Evolutionary conservation across 2,329 filamentous ascomycete species (phyloP), one percentile per base, ranked within the genome.

Genomic region (Ceratocystiopsis minuta): DNA sequence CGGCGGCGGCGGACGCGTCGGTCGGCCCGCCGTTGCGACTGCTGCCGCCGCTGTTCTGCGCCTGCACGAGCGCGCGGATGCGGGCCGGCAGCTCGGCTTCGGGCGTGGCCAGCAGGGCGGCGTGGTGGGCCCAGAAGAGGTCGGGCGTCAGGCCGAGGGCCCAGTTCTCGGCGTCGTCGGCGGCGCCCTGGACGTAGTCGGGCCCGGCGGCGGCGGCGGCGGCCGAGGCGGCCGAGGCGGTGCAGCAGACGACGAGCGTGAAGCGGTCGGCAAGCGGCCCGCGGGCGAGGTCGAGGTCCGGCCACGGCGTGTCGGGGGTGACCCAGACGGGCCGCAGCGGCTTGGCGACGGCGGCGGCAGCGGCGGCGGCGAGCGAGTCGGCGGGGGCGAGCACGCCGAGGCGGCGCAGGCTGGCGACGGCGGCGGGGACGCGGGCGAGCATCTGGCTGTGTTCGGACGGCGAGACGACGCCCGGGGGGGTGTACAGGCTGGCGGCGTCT

Each of bases 121-220:
- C 62, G 36, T 62, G 64, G 50, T 94, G 66, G 2, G 58, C 59
- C 90, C 90, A 98, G 60, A 94, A 98, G 0, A 88, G 48, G 0
- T 63, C 56, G 0, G 88, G 75, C 0, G 82, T 90, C 15, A 96
- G 68, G 0, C 84, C 85, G 41, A 72, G 63, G 1, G 86, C 80
- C 90, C 90, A 98, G 50, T 83, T 84, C 64, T 98, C 90, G 13
- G 81, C 84, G 56, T 98, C 90, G 57, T 98, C 90, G 2, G 81
- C 90, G 1, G 88, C 88, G 40, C 90, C 90, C 60, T 96, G 90
- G 45, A 98, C 80, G 54, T 98, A 98, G 1, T 86, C 87, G 59
- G 95, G 87, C 44, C 96, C 80, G 53, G 95, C 96, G 6, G 77
- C 78, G 36, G 50, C 51, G 12, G 46, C 80, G 15, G 37, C 42